Evolutionary conservation across 2,329 filamentous ascomycete species (phyloP).

Genomic region (Colletotrichum navitas): DNA sequence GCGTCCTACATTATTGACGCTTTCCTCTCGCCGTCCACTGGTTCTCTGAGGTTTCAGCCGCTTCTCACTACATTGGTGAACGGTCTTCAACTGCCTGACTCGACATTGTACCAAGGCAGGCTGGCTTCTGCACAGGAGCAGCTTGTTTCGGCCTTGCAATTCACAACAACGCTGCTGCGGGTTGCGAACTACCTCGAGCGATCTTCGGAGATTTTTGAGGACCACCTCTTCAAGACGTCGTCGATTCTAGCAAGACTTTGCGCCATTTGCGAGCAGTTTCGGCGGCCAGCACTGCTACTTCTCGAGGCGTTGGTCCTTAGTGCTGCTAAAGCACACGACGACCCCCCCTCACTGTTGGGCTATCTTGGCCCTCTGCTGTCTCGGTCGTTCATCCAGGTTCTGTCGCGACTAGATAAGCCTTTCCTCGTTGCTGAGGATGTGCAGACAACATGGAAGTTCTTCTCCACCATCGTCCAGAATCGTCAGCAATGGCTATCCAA

Average conservation of each 20-base stretch:
- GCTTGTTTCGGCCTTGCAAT: conserved; percentile 71
- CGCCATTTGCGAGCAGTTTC: conserved; percentile 75
- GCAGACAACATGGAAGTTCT: conserved; percentile 83
- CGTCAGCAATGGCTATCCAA: conserved; percentile 97
- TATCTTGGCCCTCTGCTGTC: conserved; percentile 87
- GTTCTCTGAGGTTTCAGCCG: conserved; percentile 81
- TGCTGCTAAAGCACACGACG: conserved; percentile 73
- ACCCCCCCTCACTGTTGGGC: conserved; percentile 93
- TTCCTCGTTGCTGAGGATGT: conserved; percentile 75
- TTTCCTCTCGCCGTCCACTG: conserved; percentile 78
- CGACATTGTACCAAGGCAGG: conserved; percentile 72
- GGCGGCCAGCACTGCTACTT: conserved; percentile 74
- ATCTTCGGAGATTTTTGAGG: conserved; percentile 76
- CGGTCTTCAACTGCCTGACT: conserved; percentile 69
- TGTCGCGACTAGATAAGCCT: conserved; percentile 83
- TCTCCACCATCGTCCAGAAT: conserved; percentile 87
- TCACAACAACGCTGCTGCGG: conserved; percentile 78
- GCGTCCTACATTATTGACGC: conserved; percentile 82
- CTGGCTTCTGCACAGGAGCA: conserved; percentile 70
- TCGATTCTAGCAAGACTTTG: conserved; percentile 83
- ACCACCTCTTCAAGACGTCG: conserved; percentile 83
- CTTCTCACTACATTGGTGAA: conserved; percentile 78
- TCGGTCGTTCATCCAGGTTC: conserved; percentile 83
- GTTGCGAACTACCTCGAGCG: conserved; percentile 74
- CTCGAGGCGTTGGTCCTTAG: conserved; percentile 80